These are phyloP conservation scores for Arbutus unedo DNA, from an alignment of 148 eudicot species.

Conservation along the genomic window DNA sequence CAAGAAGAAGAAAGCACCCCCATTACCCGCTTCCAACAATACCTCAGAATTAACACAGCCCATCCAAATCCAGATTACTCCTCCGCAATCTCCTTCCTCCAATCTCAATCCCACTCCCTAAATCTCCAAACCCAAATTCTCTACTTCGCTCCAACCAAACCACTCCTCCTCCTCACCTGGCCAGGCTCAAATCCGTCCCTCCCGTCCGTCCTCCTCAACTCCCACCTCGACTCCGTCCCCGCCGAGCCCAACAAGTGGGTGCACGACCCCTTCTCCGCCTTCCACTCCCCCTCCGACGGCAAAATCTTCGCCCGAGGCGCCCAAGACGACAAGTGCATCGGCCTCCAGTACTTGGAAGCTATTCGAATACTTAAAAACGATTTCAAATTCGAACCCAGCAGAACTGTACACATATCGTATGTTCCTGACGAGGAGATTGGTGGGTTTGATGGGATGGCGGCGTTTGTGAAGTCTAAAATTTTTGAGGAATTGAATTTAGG, in stretches of 20 bases:
- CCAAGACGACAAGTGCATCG: slow-evolving; percentile 87
- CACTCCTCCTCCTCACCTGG: slow-evolving; percentile 71
- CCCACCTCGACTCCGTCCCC: slow-evolving; percentile 94
- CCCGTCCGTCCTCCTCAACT: slow-evolving; percentile 79
- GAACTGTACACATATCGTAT: slow-evolving; percentile 60
- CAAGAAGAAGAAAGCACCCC: slow-evolving; percentile 23
- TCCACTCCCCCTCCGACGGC: slow-evolving; percentile 49
- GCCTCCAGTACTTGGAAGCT: slow-evolving; percentile 74
- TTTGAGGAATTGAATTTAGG: slow-evolving; percentile 64
- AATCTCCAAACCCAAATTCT: slow-evolving; percentile 43
- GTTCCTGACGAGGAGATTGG: slow-evolving; percentile 92
- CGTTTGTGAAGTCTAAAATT: slow-evolving; percentile 45
- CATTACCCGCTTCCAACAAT: slow-evolving; percentile 55
- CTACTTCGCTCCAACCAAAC: slow-evolving; percentile 45
- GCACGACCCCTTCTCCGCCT: slow-evolving; percentile 66
- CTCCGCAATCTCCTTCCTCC: slow-evolving; percentile 55
- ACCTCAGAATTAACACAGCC: slow-evolving; percentile 81
- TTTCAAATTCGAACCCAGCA: slow-evolving; percentile 23
- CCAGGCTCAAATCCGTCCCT: slow-evolving; percentile 67
- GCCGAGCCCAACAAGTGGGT: slow-evolving; percentile 72
- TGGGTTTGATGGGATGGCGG: slow-evolving; percentile 63
- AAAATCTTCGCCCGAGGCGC: slow-evolving; percentile 75
- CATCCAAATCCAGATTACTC: slow-evolving; percentile 82
- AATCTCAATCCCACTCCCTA: slow-evolving; percentile 44
- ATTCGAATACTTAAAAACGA: slow-evolving; percentile 39